phyloP scores from a whole-genome alignment of 768 basidiomycete genomes.

The Basidioascus undulatus region DNA sequence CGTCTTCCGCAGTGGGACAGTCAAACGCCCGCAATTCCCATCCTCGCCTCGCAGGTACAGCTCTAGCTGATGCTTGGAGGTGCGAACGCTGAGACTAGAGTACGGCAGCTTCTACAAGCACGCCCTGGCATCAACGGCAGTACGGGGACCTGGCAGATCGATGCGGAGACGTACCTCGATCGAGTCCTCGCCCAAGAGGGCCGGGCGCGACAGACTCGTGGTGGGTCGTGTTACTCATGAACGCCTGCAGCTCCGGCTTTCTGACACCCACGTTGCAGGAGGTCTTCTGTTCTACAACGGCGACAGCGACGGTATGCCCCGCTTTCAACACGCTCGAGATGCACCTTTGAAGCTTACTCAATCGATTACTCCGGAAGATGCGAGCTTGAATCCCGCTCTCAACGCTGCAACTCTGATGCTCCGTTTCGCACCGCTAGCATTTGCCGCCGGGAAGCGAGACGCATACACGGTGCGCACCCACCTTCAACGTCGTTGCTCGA shows the following conservation, averaged over 20 bases:
- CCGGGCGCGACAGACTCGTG: too few species aligned
- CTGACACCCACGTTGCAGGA: not conserved
- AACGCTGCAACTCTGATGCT: constrained; percentile 66
- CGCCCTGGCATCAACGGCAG: too few species aligned
- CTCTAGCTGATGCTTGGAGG: too few species aligned
- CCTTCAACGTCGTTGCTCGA: too few species aligned
- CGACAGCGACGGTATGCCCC: too few species aligned
- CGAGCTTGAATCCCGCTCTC: constrained; percentile 61
- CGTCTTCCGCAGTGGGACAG: too few species aligned
- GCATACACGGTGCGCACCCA: constrained; percentile 41
- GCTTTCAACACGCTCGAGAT: too few species aligned
- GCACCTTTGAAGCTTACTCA: too few species aligned
- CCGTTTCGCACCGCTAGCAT: constrained; percentile 50
- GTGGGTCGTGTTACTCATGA: too few species aligned
- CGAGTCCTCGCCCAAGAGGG: constrained; percentile 34
- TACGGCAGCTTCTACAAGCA: too few species aligned
- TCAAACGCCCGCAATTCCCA: constrained; percentile 46
- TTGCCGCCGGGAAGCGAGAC: constrained; percentile 30
- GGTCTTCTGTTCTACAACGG: too few species aligned
- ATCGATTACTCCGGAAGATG: constrained; percentile 55
- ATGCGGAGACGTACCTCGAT: constrained; percentile 57
- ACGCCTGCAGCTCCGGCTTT: not conserved
- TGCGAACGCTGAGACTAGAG: too few species aligned
- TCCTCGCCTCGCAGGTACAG: constrained; percentile 59
- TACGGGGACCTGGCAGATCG: constrained; percentile 36